Conservation (phyloP, 1,139 yeast species). For the Diutina siamensis region DNA sequence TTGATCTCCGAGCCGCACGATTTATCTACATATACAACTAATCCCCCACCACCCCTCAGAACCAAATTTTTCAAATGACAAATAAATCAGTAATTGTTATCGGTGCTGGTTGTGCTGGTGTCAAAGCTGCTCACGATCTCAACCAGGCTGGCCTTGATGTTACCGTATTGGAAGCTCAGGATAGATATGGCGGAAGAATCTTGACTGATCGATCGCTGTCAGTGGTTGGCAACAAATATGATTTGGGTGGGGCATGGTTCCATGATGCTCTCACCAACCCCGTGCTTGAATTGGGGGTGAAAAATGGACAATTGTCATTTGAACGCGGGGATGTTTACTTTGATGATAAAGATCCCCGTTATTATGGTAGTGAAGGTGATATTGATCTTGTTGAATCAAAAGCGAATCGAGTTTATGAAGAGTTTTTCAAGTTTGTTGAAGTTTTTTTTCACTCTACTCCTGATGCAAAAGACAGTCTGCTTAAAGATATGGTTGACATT, state of each 20-base stretch:
- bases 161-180: slow-evolving; percentile 37
- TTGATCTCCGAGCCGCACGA: no score
- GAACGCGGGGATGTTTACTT: slow-evolving; percentile 28
- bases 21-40: no score
- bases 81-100: slow-evolving; percentile 24
- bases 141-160: slow-evolving; percentile 10
- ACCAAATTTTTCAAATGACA: no score
- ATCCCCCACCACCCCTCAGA: no score
- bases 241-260: slow-evolving; percentile 84
- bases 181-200: slow-evolving; percentile 38
- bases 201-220: slow-evolving; percentile 19
- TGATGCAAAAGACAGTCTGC: slow-evolving; percentile 36
- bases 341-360: slow-evolving; percentile 35
- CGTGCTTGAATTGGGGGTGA: slow-evolving; percentile 25
- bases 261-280: slow-evolving; percentile 67
- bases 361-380: slow-evolving; percentile 25
- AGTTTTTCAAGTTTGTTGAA: slow-evolving; percentile 51
- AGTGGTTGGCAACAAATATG: slow-evolving; percentile 34
- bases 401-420: slow-evolving; percentile 34
- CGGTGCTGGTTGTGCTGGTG: slow-evolving; percentile 81
- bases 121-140: slow-evolving; percentile 62
- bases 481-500: slow-evolving; percentile 33
- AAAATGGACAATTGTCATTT: slow-evolving; percentile 15
- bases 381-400: slow-evolving; percentile 19
- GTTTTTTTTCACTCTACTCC: slow-evolving; percentile 34